Evolutionary conservation across 2,329 filamentous ascomycete genomes (phyloP), one percentile per base, ranked within the genome.

Genomic region (Fusarium circinatum): DNA sequence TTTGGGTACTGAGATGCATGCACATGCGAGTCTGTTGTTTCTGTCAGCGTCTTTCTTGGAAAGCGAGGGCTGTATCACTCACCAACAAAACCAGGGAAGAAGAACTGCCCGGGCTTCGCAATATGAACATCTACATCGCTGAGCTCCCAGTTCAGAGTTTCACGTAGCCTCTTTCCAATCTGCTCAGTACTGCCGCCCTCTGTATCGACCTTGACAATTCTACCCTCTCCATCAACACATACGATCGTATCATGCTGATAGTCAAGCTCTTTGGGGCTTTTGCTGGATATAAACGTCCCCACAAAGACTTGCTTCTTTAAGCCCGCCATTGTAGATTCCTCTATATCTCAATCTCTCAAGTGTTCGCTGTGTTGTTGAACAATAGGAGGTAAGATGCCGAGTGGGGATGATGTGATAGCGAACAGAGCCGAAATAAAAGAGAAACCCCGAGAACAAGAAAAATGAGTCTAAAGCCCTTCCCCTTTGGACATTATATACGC

Each of bases 1-100:
- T 99, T 99, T 65, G 96, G 95, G 78, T 98, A 98, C 84, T 99
- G 96, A 0, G 95, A 90, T 14, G 96, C 96, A 81, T 99, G 96
- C 65, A 98, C 93, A 81, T 99, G 96, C 2, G 96, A 98, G 82
- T 99, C 96, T 96, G 17, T 36, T 39, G 38, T 26, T 48, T 51
- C 30, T 24, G 44, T 78, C 26, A 78, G 77, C 34, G 52, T 38
- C 13, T 5, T 30, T 45, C 20, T 28, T 28, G 24, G 26, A 30
- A 18, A 36, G 45, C 36, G 4, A 26, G 17, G 32, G 11, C 22
- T 22, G 20, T 22, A 28, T 7, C 34, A 80, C 86, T 75, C 81
- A 93, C 92, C 92, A 68, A 96, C 91, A 79, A 96, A 95, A 11
- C 94, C 94, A 0, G 94, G 94, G 77, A 96, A 96, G 85, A 94